Conservation (phyloP, 2,329 filamentous ascomycete genomes). For the Leptodontidium sp. region DNA sequence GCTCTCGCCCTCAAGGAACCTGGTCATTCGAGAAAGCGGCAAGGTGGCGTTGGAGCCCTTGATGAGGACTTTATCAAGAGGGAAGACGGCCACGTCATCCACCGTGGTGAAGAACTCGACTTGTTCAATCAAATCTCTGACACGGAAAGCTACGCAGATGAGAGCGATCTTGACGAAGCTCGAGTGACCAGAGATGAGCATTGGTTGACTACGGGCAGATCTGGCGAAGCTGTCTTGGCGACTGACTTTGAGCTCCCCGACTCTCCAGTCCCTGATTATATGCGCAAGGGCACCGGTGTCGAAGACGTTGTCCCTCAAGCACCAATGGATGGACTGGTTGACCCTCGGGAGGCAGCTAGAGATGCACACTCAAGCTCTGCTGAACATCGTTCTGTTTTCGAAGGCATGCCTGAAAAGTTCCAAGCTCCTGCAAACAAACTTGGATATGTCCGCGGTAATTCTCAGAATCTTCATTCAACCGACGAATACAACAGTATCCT, state of each 20-base stretch:
- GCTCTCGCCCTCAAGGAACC: slow-evolving; percentile 31
- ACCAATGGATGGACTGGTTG: slow-evolving; percentile 38
- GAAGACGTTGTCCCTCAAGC: slow-evolving; percentile 41
- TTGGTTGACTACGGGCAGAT: slow-evolving; percentile 25
- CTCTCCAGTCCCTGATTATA: slow-evolving; percentile 16
- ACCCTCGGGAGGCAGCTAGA: slow-evolving; percentile 21
- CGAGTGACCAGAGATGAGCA: slow-evolving; percentile 22
- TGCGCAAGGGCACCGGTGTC: slow-evolving; percentile 36
- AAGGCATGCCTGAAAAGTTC: background rate
- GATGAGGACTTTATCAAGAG: slow-evolving; percentile 43
- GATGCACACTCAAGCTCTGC: slow-evolving; percentile 3
- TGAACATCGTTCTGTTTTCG: background rate
- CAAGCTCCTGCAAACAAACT: background rate
- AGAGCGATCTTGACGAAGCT: slow-evolving; percentile 32
- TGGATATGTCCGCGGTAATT: background rate
- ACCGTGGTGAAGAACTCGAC: slow-evolving; percentile 46
- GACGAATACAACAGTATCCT: background rate
- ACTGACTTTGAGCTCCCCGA: slow-evolving; percentile 28
- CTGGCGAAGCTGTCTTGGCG: slow-evolving; percentile 31
- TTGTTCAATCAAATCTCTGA: slow-evolving; percentile 43
- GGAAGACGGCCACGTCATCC: slow-evolving; percentile 43
- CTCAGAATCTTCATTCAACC: background rate
- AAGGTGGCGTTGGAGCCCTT: slow-evolving; percentile 8
- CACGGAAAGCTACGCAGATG: slow-evolving; percentile 30
- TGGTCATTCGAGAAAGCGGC: slow-evolving; percentile 23